Evolutionary conservation across 2,329 filamentous ascomycete genomes (phyloP).

Genomic region (Diaporthe sp.): DNA sequence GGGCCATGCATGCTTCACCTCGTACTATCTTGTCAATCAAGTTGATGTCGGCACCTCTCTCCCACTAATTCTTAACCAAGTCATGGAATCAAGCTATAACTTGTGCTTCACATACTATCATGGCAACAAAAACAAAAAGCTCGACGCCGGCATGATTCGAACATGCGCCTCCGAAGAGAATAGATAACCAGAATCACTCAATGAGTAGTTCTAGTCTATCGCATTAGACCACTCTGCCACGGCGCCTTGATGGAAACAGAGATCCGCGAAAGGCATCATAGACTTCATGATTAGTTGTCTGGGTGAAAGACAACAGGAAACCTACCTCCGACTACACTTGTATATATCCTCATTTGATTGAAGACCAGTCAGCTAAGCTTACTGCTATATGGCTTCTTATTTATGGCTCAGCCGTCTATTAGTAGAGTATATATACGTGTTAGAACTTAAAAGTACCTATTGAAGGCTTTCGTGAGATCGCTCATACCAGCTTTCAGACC

Average conservation of each 20-base stretch:
- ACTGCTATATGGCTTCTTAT: background rate
- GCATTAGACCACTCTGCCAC: slow-evolving; percentile 24
- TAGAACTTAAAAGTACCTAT: background rate
- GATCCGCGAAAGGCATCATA: too few relatives aligned
- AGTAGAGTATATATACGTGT: background rate
- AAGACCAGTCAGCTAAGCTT: background rate
- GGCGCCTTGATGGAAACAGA: background rate
- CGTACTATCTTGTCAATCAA: too few relatives aligned
- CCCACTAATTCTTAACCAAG: background rate
- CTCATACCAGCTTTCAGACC: background rate
- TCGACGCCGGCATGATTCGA: slow-evolving; percentile 22
- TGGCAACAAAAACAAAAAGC: background rate
- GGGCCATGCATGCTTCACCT: too few relatives aligned
- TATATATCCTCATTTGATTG: background rate
- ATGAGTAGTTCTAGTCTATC: background rate
- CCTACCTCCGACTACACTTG: too few relatives aligned
- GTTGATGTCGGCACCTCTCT: too few relatives aligned
- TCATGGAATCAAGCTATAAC: too few relatives aligned
- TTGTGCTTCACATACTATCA: too few relatives aligned
- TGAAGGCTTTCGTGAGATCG: background rate
- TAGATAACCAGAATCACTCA: background rate
- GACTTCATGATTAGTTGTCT: too few relatives aligned
- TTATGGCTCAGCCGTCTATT: background rate
- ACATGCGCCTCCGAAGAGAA: slow-evolving; percentile 23
- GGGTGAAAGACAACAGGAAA: too few relatives aligned